Evolutionary conservation across 768 basidiomycete species (phyloP), one percentile per base, ranked within the genome.

Genomic region (Tephrocybe sp.): DNA sequence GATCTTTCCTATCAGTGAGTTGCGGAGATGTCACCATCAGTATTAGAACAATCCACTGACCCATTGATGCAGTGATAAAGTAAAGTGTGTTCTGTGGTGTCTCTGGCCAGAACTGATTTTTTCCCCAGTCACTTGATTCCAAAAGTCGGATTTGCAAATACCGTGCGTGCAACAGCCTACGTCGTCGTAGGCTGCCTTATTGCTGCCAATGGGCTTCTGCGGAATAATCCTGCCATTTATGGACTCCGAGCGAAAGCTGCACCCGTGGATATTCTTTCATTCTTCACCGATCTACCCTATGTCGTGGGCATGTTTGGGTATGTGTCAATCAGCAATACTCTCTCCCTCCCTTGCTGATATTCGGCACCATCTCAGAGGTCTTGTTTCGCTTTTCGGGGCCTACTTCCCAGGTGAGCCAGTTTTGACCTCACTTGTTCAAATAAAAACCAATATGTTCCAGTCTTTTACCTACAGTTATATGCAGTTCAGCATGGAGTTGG

Each of bases 81-180:
- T 49, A 19, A 49, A 48, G 19, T 41, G 10, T 60, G 45, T 33
- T 13, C 12, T 4, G 13, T 19, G 20, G 6, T 4, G 22, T 9
- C 11, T 17, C 22, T 14, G 14, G 12, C 9, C 17, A 31, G 3
- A 26, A 13, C 32, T 38, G 31, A 56, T 55, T 34, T 19, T 32
- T 16, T 41, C 12, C 32, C 48, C 4, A 46, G 64, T 59, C 39
- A 64, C 51, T 55, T 49, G 32, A 51, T 55, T 45, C 55, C 51
- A 1, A 45, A 46, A 14, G 41, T 58, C 19, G 68, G 68, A 8
- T 60, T 70, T 23, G 63, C 62, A 1, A 42, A 50, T 9, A 61
- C 68, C 1, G 62, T 69, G 34, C 67, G 66, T 11, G 59, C 63
- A 20, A 63, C 63, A 19, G 67, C 55, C 14, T 65, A 62, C 55